Percentiles rank a stretch among this genome's conserved stretches.
Conservation (phyloP, 345 rosid species). For the Eucalyptus cladocalyx region DNA sequence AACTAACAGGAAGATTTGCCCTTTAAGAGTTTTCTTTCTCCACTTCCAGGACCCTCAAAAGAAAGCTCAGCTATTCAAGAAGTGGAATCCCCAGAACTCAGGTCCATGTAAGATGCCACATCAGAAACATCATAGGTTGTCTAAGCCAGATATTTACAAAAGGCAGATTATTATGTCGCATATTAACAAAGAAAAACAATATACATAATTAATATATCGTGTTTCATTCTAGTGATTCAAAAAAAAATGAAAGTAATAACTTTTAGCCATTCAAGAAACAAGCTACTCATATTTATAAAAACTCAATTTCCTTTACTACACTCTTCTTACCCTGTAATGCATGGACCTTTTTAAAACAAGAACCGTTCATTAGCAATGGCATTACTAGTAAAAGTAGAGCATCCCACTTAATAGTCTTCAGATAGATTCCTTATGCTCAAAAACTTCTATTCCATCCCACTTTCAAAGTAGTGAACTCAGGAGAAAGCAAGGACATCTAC, state of each 20-base stretch:
- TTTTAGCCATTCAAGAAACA: background rate
- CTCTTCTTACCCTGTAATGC: background rate
- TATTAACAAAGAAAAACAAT: background rate
- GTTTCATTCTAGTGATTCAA: background rate
- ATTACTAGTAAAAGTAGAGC: background rate
- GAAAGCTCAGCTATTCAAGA: background rate
- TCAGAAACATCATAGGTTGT: background rate
- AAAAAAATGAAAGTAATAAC: background rate
- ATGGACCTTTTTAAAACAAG: background rate
- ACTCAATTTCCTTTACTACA: background rate
- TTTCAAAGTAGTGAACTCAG: background rate
- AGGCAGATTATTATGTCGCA: background rate
- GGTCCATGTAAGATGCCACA: background rate
- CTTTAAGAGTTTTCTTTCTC: background rate
- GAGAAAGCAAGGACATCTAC: background rate
- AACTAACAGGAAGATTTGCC: background rate
- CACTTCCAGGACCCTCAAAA: background rate
- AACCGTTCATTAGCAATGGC: background rate
- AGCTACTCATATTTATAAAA: background rate
- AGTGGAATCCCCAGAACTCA: background rate
- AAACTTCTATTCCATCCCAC: background rate
- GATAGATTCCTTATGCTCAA: background rate
- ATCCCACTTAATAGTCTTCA: background rate
- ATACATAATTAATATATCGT: background rate
- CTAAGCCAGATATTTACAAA: background rate